Conservation (phyloP, 2,329 filamentous ascomycete genomes). For the Colletotrichum liaoningense region DNA sequence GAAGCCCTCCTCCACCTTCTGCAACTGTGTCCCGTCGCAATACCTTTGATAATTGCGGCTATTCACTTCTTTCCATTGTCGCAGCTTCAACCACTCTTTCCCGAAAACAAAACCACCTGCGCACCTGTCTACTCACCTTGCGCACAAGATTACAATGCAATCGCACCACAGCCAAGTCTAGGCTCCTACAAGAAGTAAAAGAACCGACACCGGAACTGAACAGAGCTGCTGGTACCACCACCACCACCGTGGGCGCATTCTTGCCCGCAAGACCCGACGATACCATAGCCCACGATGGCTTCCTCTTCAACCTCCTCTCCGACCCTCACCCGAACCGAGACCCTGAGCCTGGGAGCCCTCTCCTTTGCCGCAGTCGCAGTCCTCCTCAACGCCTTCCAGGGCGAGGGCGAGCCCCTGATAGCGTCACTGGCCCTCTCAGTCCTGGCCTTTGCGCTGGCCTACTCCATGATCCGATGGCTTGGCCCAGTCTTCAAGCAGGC, state of each 20-base stretch:
- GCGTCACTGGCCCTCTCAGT: conserved; percentile 89
- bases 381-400: conserved; percentile 83
- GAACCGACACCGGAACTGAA: background rate
- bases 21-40: conserved; percentile 34
- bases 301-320: conserved; percentile 43
- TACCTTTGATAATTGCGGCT: background rate
- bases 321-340: conserved; percentile 64
- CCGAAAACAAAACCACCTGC: background rate
- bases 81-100: background rate
- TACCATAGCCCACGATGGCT: conserved; percentile 41
- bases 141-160: conserved; percentile 11
- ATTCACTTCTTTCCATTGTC: background rate
- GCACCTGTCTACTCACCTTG: conserved; percentile 1
- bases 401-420: conserved; percentile 88
- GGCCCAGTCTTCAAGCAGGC: conserved; percentile 89
- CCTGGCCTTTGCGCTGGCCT: conserved; percentile 84
- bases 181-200: background rate
- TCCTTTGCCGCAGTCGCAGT: conserved; percentile 77
- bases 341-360: conserved; percentile 69
- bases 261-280: background rate
- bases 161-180: background rate
- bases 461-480: conserved; percentile 92
- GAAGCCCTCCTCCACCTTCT: conserved; percentile 21
- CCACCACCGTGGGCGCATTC: background rate
- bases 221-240: background rate